Evolutionary conservation across 2,329 filamentous ascomycete species (phyloP).

Genomic region (Thielaviopsis populi): DNA sequence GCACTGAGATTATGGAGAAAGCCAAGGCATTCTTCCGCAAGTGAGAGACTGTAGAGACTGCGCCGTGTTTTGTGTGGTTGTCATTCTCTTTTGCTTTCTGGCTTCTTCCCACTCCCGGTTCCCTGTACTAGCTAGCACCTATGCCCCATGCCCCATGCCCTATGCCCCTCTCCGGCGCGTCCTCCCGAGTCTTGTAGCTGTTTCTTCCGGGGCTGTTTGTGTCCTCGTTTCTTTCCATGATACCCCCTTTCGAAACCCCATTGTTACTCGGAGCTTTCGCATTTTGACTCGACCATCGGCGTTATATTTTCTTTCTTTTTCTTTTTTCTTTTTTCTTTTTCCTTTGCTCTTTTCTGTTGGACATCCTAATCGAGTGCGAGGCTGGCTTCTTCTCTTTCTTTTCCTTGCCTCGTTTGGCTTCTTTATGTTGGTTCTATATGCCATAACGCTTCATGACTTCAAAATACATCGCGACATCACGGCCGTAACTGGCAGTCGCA

Average conservation of each 20-base stretch:
- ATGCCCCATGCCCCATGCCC: too few species aligned
- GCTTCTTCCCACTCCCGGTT: neutral
- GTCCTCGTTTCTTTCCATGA: constrained; percentile 3
- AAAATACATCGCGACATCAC: neutral
- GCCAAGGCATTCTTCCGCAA: constrained; percentile 15
- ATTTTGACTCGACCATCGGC: neutral
- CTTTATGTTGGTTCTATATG: neutral
- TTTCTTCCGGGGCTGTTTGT: constrained; percentile 2
- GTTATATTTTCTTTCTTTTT: neutral
- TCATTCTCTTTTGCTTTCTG: too few species aligned
- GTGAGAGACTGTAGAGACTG: too few species aligned
- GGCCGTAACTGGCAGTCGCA: neutral
- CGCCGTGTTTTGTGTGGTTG: too few species aligned
- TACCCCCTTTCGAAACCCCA: constrained; percentile 3
- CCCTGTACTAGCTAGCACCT: neutral
- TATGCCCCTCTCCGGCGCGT: too few species aligned
- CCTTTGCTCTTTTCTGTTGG: constrained; percentile 9
- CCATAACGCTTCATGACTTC: neutral
- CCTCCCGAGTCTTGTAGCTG: neutral
- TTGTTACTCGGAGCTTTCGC: neutral
- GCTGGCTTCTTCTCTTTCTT: neutral
- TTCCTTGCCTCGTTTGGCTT: neutral
- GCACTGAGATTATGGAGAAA: constrained; percentile 26
- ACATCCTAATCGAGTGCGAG: neutral
- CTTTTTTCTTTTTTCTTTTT: constrained; percentile 14